Evolutionary conservation across 2,329 filamentous ascomycete species (phyloP).

Genomic region (Aureobasidium pullulans): DNA sequence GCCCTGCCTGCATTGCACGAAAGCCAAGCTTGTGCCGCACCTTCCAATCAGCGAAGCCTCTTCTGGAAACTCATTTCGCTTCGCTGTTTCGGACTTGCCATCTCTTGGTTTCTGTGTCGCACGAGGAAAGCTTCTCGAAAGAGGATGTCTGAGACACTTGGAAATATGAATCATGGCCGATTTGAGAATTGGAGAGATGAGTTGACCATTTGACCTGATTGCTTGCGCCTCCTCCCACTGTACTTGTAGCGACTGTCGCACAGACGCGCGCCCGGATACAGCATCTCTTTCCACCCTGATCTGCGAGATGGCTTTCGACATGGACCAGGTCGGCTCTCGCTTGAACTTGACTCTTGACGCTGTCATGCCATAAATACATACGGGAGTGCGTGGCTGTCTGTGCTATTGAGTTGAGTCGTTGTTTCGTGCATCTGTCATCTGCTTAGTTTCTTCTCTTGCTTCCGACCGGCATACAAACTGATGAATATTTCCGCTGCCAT

Average conservation of each 20-base stretch:
- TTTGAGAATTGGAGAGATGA: conserved; percentile 1
- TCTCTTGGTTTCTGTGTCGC: background rate
- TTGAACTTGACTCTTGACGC: background rate
- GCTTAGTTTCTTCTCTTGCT: background rate
- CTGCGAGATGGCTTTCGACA: background rate
- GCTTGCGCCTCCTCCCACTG: background rate
- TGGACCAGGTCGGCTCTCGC: background rate
- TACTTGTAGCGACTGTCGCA: background rate
- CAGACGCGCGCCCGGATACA: background rate
- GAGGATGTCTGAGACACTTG: background rate
- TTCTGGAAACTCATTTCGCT: conserved; percentile 10
- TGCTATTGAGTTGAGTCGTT: background rate
- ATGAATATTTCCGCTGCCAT: background rate
- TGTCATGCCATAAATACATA: conserved; percentile 1
- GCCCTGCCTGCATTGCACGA: conserved; percentile 1
- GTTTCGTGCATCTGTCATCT: background rate
- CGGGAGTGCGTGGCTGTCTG: background rate
- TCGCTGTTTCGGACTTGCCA: background rate
- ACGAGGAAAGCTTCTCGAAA: conserved; percentile 6
- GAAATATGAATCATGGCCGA: background rate
- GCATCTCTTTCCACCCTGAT: background rate
- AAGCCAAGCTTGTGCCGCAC: conserved; percentile 2
- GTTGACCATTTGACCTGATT: background rate
- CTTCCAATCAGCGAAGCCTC: conserved; percentile 3
- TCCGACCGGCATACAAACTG: background rate